Base-by-base conservation (phyloP, 768 basidiomycete genomes). In the Hericium alpestre region DNA sequence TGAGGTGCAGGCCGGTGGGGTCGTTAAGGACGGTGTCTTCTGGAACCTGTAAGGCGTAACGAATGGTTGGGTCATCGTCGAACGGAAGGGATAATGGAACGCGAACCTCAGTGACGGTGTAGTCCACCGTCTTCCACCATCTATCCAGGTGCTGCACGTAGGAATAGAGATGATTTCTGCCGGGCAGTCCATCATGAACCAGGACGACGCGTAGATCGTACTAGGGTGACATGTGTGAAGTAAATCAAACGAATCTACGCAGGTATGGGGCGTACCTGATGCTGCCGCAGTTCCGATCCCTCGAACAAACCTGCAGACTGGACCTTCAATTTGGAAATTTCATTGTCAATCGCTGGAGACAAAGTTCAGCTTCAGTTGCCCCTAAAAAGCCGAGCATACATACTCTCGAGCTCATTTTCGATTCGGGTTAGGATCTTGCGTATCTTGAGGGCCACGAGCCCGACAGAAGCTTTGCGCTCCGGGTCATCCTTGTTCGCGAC, bases 41-140 rank as follows among this genome's bases (percentile, higher is more conserved):
- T 0, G 84, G 65, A 1, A 87, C 87, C 88, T 91, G 54, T 3
- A 9, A 16, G 54, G 25, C 32, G 20, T 13, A n/a, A 49, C 55
- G 41, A 60, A 38, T 41, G 39, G 32, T 20, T 50, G 10, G 12
- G 43, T 22, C 9, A 2, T 20, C 11, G 20, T 10, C 46, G 32
- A 11, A 12, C n/a, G 41, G 38, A 40, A 9, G 16, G 51, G 58
- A 20, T 32, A 53, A 39, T 4, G 23, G 2, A 8, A 43, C 12
- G 22, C 64, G 32, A 53, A 82, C 89, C 77, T 87, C 80, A 1
- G 79, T 81, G 2, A 90, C 84, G 11, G 73, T 70, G 57, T 79
- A 79, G 63, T 90, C 90, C 8, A 86, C 75, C 2, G 82, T 85
- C 70, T 87, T 91, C 87, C 87, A 92, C 90, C 90, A 93, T 3